Evolutionary conservation across 441 rosid species (phyloP).

Genomic region (Adansonia gregorii): DNA sequence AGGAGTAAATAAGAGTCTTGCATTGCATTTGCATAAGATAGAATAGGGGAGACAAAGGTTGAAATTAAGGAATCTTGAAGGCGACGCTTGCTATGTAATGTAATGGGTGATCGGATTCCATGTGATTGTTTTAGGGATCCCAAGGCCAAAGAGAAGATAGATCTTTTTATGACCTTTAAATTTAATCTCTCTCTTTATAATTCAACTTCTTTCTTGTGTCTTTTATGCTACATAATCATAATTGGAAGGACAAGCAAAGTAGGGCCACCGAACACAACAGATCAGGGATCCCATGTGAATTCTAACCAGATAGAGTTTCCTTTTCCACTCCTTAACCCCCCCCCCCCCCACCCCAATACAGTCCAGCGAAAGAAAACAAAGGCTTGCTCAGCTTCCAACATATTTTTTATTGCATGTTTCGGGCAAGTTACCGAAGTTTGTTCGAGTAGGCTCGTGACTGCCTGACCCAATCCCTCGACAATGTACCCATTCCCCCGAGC

Average conservation of each 20-base stretch:
- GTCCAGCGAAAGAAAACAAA: too few relatives aligned
- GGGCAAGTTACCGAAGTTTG: constrained; percentile 20
- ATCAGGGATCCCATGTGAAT: constrained; percentile 40
- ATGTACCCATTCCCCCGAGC: not conserved
- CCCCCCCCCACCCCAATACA: not conserved
- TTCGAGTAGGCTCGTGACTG: constrained; percentile 31
- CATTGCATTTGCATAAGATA: not conserved
- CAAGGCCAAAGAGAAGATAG: constrained; percentile 10
- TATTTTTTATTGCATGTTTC: constrained; percentile 30
- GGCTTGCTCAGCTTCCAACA: constrained; percentile 20
- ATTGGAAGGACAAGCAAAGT: not conserved
- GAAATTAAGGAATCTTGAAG: constrained; percentile 62
- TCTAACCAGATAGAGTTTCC: constrained; percentile 22
- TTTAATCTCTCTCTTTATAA: not conserved
- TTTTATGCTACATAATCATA: not conserved
- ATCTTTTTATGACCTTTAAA: not conserved
- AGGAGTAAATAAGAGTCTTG: constrained; percentile 34
- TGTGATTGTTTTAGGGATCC: constrained; percentile 39
- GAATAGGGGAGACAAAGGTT: not conserved
- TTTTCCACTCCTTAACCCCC: constrained; percentile 25
- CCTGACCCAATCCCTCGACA: constrained; percentile 16
- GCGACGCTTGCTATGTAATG: constrained; percentile 48
- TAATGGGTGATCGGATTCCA: constrained; percentile 34
- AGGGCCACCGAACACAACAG: constrained; percentile 13
- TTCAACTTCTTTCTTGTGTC: not conserved